phyloP scores from a whole-genome alignment of 164 flowering plant genomes.

The Cinnamomum micranthum region DNA sequence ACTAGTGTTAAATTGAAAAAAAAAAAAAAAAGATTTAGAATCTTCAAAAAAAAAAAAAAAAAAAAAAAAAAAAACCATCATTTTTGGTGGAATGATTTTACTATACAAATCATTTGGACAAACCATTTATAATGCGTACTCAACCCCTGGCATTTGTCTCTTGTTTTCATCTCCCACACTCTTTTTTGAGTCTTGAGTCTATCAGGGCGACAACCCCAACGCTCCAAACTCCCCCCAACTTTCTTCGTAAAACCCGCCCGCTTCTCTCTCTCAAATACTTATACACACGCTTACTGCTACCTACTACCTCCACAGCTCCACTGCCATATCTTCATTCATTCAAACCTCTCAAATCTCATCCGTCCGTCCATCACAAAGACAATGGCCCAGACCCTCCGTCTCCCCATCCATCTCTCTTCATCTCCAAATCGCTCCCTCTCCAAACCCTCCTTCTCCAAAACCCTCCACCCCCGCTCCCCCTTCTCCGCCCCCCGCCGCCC shows the following conservation, averaged over 20 bases:
- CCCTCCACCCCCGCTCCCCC: not conserved
- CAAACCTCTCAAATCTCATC: not conserved
- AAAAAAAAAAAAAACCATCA: too few species aligned
- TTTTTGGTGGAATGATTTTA: too few species aligned
- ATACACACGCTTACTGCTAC: not conserved
- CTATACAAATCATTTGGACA: too few species aligned
- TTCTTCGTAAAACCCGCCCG: not conserved
- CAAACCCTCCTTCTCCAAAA: constrained; percentile 7
- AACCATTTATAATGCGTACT: too few species aligned
- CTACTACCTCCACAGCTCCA: not conserved
- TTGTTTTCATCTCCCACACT: too few species aligned
- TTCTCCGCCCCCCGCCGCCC: not conserved
- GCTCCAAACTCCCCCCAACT: not conserved
- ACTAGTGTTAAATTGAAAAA: too few species aligned
- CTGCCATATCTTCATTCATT: not conserved
- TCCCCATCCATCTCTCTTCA: constrained; percentile 9
- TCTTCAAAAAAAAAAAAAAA: too few species aligned
- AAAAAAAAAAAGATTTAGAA: too few species aligned
- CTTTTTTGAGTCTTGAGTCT: not conserved
- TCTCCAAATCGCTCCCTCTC: constrained; percentile 8
- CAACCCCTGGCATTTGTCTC: too few species aligned
- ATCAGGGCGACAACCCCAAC: constrained; percentile 15
- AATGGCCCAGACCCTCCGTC: constrained; percentile 33
- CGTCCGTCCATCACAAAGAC: not conserved
- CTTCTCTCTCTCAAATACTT: not conserved